Base-by-base conservation (phyloP, 345 rosid genomes). In the Excoecaria agallocha region DNA sequence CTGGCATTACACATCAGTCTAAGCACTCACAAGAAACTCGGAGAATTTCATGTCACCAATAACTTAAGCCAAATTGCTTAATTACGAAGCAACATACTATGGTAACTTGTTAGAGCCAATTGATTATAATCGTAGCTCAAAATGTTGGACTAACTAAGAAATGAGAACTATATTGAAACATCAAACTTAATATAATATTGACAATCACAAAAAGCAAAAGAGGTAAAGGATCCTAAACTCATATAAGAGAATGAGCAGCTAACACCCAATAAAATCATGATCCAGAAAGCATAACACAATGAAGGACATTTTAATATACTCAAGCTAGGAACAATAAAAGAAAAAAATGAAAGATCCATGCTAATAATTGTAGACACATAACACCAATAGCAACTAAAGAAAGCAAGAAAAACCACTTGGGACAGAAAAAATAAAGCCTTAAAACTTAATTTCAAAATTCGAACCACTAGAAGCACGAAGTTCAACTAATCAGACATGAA, bases 401-500 rank as follows among this genome's bases (percentile, higher is more conserved):
- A 30, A n/a, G 19, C 68, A 41, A 64, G 52, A n/a, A 25, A 13
- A 50, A 62, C 25, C 37, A 13, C 15, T 64, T 12, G 24, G 20
- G 56, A n/a, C 45, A 37, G 8, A 62, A 51, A 2, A 19, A 51
- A 51, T 51, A 2, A 54, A 69, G 39, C 38, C 30, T 0, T 5
- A 37, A 35, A 37, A 17, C 10, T 30, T 16, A 73, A 55, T 58
- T 1, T 45, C 4, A 49, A 37, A 3, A 16, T n/a, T 19, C 58
- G n/a, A 19, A 13, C 58, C 8, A 52, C 3, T 11, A 58, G 38
- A 57, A 24, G 20, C n/a, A n/a, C n/a, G n/a, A n/a, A n/a, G 66
- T 41, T 56, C 57, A 81, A 55, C 37, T 35, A 69, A 71, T 58
- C 74, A 64, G 54, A 39, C 58, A 68, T 10, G 57, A 35, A 5